phyloP scores from a whole-genome alignment of 139 green algal genomes.

The Astrephomene gubernaculifera region DNA sequence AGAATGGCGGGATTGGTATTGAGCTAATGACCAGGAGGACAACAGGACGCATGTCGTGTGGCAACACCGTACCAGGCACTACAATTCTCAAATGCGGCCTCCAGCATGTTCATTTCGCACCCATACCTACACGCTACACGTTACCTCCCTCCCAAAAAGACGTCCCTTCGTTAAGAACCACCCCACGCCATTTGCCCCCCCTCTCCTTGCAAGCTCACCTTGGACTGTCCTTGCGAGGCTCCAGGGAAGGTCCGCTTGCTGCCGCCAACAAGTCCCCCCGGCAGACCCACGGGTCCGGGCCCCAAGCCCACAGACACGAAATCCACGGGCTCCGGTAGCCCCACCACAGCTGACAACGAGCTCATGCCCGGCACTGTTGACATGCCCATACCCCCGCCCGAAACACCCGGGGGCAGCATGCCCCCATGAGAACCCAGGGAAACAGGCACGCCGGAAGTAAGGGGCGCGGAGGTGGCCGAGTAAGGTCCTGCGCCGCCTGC shows the following conservation, averaged over 20 bases:
- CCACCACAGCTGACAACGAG: not conserved
- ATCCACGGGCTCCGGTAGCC: slow-evolving; percentile 21
- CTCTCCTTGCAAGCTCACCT: slow-evolving; percentile 3
- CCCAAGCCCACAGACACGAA: slow-evolving; percentile 38
- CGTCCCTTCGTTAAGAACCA: too few relatives aligned
- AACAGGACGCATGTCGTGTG: too few relatives aligned
- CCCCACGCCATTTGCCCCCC: too few relatives aligned
- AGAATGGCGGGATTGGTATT: too few relatives aligned
- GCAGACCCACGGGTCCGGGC: slow-evolving; percentile 28
- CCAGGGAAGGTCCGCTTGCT: not conserved
- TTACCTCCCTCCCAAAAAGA: too few relatives aligned
- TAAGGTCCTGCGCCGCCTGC: not conserved
- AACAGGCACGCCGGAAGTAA: not conserved
- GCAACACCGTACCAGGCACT: too few relatives aligned
- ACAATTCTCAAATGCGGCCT: too few relatives aligned
- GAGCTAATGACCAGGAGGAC: too few relatives aligned
- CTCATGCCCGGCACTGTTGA: not conserved
- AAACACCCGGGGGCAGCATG: not conserved
- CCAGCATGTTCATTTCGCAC: too few relatives aligned
- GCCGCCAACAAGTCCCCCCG: slow-evolving; percentile 17
- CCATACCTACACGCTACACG: too few relatives aligned
- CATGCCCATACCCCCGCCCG: not conserved
- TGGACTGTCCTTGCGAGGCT: not conserved
- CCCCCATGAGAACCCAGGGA: too few relatives aligned
- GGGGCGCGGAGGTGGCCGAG: not conserved